These are phyloP conservation scores for Schizothecium vesticola DNA, from an alignment of 495 filamentous ascomycete genomes.

Conservation along the genomic window DNA sequence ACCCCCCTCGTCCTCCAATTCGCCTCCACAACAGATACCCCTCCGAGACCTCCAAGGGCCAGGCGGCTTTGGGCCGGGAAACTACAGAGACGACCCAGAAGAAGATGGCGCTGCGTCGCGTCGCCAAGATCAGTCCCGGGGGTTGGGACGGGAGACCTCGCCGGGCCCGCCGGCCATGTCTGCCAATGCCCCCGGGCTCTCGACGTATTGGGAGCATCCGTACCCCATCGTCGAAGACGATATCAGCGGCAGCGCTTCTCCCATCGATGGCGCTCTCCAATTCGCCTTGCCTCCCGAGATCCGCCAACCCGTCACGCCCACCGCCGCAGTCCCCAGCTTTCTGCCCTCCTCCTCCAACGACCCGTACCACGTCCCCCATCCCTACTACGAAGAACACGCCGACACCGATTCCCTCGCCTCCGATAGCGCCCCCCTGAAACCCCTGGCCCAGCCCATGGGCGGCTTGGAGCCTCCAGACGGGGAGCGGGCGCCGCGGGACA, in stretches of 20 bases:
- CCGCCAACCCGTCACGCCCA: slow-evolving; percentile 15
- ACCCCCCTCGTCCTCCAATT: slow-evolving; percentile 23
- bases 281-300: slow-evolving; percentile 46
- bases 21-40: slow-evolving; percentile 67
- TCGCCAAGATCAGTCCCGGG: slow-evolving; percentile 25
- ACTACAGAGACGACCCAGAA: slow-evolving; percentile 23
- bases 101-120: slow-evolving; percentile 25
- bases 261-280: slow-evolving; percentile 44
- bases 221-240: slow-evolving; percentile 27
- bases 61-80: slow-evolving; percentile 35
- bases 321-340: slow-evolving; percentile 16
- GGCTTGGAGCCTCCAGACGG: slow-evolving; percentile 41
- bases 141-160: slow-evolving; percentile 23
- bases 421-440: slow-evolving; percentile 64
- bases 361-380: slow-evolving; percentile 34
- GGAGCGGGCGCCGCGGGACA: slow-evolving; percentile 56
- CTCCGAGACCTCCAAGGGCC: slow-evolving; percentile 71
- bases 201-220: slow-evolving; percentile 45
- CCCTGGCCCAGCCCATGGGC: slow-evolving; percentile 60
- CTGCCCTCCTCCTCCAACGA: slow-evolving; percentile 31
- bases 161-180: slow-evolving; percentile 30
- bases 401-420: slow-evolving; percentile 60
- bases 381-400: slow-evolving; percentile 48
- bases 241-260: slow-evolving; percentile 31
- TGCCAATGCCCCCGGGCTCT: slow-evolving; percentile 38